These are phyloP conservation scores for Taphrina communis DNA, from an alignment of 1,139 yeast species.

Conservation along the genomic window DNA sequence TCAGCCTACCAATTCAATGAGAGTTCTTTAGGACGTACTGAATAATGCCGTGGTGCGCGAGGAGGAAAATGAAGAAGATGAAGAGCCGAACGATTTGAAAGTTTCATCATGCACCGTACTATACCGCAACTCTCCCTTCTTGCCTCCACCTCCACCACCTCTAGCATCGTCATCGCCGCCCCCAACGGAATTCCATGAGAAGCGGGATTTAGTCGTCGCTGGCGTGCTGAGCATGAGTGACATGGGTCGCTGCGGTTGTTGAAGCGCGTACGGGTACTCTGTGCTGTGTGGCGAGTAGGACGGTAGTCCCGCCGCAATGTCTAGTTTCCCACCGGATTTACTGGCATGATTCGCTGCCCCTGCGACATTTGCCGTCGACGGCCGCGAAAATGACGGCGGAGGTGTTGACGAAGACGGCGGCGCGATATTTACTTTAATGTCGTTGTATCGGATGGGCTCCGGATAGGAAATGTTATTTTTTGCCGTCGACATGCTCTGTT, in stretches of 20 bases:
- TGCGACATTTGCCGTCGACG: too few species aligned
- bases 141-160: not conserved
- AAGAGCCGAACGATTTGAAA: not conserved
- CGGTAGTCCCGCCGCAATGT: constrained; percentile 3
- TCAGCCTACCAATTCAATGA: not conserved
- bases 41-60: constrained; percentile 6
- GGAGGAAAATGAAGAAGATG: not conserved
- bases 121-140: constrained; percentile 9
- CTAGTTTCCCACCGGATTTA: not conserved
- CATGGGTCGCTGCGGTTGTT: not conserved
- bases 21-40: not conserved
- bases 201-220: not conserved
- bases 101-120: not conserved
- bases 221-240: constrained; percentile 3
- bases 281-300: not conserved
- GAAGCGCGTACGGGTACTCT: too few species aligned
- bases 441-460: not conserved
- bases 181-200: not conserved
- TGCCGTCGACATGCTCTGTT: not conserved
- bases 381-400: too few species aligned
- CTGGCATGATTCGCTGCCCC: too few species aligned
- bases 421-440: not conserved
- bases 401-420: not conserved
- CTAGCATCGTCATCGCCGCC: not conserved
- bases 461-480: not conserved